Base-by-base conservation (phyloP, 2,329 filamentous ascomycete genomes). In the Penicillium sp. region DNA sequence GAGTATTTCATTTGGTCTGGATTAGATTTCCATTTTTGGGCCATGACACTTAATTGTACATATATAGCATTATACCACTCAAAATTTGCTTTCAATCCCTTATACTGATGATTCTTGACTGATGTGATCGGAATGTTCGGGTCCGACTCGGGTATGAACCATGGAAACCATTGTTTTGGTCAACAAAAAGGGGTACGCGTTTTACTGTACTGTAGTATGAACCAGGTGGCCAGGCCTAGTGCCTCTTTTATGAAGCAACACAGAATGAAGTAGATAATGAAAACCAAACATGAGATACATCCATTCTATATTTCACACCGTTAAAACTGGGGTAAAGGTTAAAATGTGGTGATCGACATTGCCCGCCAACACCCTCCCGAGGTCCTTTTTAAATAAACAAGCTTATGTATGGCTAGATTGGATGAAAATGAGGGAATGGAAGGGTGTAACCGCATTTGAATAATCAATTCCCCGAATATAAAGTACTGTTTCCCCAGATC, bases 81-180 rank as follows among this genome's bases (percentile, higher is more conserved):
- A 16, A 7, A 33, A 33, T 33, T 7, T 1, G 31, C 31, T 16
- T 16, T 33, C 10, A 33, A 7, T 33, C 31, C 13, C 13, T 14
- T 33, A 16, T 16, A 16, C n/a, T 19, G 14, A 8, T 19, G 8
- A 19, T 19, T 19, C 19, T 19, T 19, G 16, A 19, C n/a, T 19
- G 35, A 39, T 39, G n/a, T 39, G 10, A 19, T 19, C n/a, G n/a
- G 35, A 39, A 39, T 19, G 8, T 53, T 58, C 35, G 49, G 54
- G 31, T 59, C 55, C 53, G 50, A 37, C 26, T 25, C 45, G 52
- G 56, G 37, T 48, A 48, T 33, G 65, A 69, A 68, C 67, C 67
- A 63, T 67, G 66, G 67, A 67, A 63, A 52, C 48, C 11, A 23
- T 58, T 62, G 60, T 62, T 63, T 62, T 55, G 62, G 57, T 62